phyloP scores from a whole-genome alignment of 352 stramenopile genomes.

The Pythium dissimile region DNA sequence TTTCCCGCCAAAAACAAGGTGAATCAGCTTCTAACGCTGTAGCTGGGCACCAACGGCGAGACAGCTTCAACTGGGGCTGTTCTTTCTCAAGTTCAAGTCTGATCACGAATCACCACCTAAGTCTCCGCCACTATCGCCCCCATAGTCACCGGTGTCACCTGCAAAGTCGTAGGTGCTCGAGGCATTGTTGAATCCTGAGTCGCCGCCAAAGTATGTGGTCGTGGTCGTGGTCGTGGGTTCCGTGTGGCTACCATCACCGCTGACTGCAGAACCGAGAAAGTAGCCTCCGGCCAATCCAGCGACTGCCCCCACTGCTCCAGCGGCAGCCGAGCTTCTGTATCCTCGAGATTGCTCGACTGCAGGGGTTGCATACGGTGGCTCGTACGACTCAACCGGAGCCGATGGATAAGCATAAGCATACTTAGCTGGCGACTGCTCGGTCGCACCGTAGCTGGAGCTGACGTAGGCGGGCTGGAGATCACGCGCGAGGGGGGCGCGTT shows the following conservation, averaged over 20 bases:
- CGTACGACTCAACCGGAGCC: slow-evolving; percentile 25
- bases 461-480: slow-evolving; percentile 37
- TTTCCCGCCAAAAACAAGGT: too few relatives aligned
- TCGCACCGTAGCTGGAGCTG: slow-evolving; percentile 41
- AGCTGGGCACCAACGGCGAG: too few relatives aligned
- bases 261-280: slow-evolving; percentile 41
- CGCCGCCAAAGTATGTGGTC: slow-evolving; percentile 35
- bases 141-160: slow-evolving; percentile 39
- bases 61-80: too few relatives aligned
- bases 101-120: too few relatives aligned
- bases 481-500: slow-evolving; percentile 19
- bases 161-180: slow-evolving; percentile 43
- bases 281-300: slow-evolving; percentile 49
- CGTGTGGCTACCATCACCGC: slow-evolving; percentile 20
- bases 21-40: too few relatives aligned
- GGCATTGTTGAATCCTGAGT: slow-evolving; percentile 29
- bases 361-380: slow-evolving; percentile 2
- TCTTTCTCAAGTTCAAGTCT: too few relatives aligned
- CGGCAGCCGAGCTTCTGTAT: slow-evolving; percentile 24
- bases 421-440: slow-evolving; percentile 19
- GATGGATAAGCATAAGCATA: slow-evolving; percentile 52
- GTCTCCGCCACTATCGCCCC: slow-evolving; percentile 28
- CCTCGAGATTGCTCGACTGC: not conserved
- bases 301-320: slow-evolving; percentile 41
- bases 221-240: slow-evolving; percentile 18